A percentile compares a stretch with the other conserved stretches of the same genome.
Conservation (phyloP, 352 stramenopile genomes). For the Phytopythium aichiense region DNA sequence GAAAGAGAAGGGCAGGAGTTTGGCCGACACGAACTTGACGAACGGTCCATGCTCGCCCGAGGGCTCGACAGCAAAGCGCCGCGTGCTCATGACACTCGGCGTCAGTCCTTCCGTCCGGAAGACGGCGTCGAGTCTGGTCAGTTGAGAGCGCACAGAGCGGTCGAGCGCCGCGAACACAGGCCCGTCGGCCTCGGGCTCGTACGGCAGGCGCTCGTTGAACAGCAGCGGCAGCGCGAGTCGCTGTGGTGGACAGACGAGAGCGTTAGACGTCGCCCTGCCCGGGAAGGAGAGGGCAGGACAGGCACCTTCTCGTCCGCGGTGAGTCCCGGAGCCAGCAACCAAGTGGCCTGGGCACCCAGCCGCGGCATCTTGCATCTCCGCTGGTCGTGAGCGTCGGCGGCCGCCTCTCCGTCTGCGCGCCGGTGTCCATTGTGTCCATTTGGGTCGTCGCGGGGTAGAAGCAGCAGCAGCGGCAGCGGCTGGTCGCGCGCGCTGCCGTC, state of each 20-base stretch:
- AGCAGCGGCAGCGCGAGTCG: conserved; percentile 1
- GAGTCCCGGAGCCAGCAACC: neutral
- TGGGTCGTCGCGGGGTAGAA: too few relatives aligned
- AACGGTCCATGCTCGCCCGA: conserved; percentile 20
- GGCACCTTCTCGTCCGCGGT: neutral
- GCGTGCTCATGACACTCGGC: conserved; percentile 12
- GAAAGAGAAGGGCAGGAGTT: conserved; percentile 21
- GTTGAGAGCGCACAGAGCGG: conserved; percentile 15
- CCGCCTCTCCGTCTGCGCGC: neutral
- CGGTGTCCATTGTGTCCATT: too few relatives aligned
- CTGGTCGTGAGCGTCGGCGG: neutral
- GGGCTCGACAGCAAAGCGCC: conserved; percentile 17
- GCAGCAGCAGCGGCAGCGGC: neutral
- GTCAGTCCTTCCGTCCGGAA: conserved; percentile 24
- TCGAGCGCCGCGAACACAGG: conserved; percentile 18
- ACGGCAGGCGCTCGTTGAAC: conserved; percentile 10
- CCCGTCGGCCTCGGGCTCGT: conserved; percentile 20
- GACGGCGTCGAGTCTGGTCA: conserved; percentile 17
- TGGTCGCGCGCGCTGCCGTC: too few relatives aligned
- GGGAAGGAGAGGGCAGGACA: too few relatives aligned
- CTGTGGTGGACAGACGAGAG: neutral
- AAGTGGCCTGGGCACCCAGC: neutral
- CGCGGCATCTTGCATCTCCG: neutral
- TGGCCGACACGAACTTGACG: conserved; percentile 27
- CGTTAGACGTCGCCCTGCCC: neutral